Evolutionary conservation across 805 yeast genomes (phyloP).

Genomic region (Metschnikowia shivogae): DNA sequence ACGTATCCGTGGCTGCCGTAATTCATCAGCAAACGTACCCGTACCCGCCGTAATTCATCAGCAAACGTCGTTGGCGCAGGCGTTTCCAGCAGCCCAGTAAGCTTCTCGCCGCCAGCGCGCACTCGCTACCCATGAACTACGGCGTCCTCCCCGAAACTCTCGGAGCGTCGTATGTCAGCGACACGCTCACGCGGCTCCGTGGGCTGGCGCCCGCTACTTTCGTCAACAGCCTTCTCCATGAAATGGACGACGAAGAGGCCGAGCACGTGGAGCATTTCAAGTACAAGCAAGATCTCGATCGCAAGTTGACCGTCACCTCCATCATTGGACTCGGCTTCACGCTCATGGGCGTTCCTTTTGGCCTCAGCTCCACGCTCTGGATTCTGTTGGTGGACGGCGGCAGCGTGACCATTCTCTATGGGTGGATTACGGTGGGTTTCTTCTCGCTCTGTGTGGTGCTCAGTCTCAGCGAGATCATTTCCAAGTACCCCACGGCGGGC

Average conservation of each 20-base stretch:
- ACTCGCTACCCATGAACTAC: background rate
- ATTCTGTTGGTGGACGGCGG: constrained; percentile 75
- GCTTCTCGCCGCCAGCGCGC: background rate
- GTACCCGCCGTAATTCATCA: too few species aligned
- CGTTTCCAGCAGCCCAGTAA: background rate
- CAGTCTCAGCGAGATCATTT: constrained; percentile 72
- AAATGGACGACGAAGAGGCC: constrained; percentile 40
- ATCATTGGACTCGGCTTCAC: constrained; percentile 77
- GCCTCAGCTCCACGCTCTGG: constrained; percentile 68
- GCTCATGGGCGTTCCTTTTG: constrained; percentile 78
- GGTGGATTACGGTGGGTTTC: constrained; percentile 64
- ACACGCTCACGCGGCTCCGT: constrained; percentile 12
- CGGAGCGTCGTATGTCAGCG: constrained; percentile 10
- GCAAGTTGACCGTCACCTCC: constrained; percentile 64
- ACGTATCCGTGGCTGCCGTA: too few species aligned
- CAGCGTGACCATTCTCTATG: constrained; percentile 69
- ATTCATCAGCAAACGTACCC: too few species aligned
- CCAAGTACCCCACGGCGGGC: constrained; percentile 74
- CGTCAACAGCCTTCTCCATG: constrained; percentile 12
- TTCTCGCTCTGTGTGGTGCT: constrained; percentile 62
- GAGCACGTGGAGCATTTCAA: constrained; percentile 68
- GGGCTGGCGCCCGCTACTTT: constrained; percentile 18
- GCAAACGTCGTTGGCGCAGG: too few species aligned
- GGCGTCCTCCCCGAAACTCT: constrained; percentile 7
- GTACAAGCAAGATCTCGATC: constrained; percentile 66